Percentiles rank a stretch among this genome's conserved stretches.
Evolutionary conservation across 495 filamentous ascomycete species (phyloP).

Genomic region (Extremus antarcticus): DNA sequence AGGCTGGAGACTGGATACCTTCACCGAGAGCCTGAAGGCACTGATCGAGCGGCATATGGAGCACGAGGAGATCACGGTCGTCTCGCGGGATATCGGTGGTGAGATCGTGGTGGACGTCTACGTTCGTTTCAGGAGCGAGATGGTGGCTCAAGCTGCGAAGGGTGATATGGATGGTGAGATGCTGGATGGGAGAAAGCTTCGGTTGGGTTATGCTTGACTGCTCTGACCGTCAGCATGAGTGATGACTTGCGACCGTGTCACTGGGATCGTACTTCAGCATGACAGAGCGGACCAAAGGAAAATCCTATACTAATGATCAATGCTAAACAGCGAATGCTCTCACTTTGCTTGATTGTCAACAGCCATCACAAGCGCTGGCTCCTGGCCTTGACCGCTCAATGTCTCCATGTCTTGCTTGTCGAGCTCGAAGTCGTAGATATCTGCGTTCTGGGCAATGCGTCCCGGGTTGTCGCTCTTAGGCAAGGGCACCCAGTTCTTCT

Average conservation of each 20-base stretch:
- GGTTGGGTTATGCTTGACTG: constrained; percentile 1
- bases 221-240: neutral
- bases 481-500: constrained; percentile 39
- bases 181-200: constrained; percentile 5
- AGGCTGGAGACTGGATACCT: constrained; percentile 5
- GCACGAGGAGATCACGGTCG: neutral
- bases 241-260: neutral
- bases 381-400: constrained; percentile 32
- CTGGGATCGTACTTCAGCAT: too few relatives aligned
- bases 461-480: constrained; percentile 41
- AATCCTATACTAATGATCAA: neutral
- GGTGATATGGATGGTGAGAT: constrained; percentile 1
- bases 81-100: neutral
- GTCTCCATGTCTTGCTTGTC: constrained; percentile 35
- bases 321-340: neutral
- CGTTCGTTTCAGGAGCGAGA: neutral
- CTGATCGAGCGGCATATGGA: neutral
- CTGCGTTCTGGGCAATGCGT: constrained; percentile 38
- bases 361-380: constrained; percentile 27
- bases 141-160: constrained; percentile 1
- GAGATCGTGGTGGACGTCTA: constrained; percentile 11
- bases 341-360: constrained; percentile 20
- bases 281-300: neutral
- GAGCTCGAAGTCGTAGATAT: constrained; percentile 39
- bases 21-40: neutral